These are phyloP conservation scores for Arthroderma uncinatum DNA, from an alignment of 2,329 filamentous ascomycete genomes.

Conservation along the genomic window DNA sequence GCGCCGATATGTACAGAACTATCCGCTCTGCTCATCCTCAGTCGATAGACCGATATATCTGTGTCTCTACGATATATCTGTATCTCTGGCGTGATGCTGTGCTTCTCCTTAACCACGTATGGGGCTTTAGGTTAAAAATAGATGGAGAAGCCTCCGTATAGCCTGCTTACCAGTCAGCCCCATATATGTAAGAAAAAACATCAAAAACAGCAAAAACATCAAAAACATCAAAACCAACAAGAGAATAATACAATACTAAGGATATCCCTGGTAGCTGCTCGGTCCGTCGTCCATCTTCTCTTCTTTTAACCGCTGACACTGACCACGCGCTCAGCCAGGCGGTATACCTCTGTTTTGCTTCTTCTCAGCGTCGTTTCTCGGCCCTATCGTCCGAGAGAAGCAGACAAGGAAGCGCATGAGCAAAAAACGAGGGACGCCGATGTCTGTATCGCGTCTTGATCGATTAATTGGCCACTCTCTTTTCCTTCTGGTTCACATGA, in stretches of 20 bases:
- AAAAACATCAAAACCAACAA: too few relatives aligned
- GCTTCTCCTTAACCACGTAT: too few relatives aligned
- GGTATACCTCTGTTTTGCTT: neutral
- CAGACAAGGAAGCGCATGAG: neutral
- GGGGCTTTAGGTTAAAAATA: neutral
- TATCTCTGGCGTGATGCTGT: neutral
- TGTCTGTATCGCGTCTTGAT: neutral
- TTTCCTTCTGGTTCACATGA: neutral
- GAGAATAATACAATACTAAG: too few relatives aligned
- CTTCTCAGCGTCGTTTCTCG: neutral
- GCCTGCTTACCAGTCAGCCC: neutral
- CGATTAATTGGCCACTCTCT: neutral
- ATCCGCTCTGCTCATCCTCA: neutral
- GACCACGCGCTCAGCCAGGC: neutral
- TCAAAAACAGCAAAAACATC: neutral
- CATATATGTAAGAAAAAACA: neutral
- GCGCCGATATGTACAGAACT: neutral
- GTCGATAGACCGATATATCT: neutral
- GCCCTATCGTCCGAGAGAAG: slow-evolving; percentile 2
- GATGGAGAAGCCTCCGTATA: neutral
- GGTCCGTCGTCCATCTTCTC: neutral
- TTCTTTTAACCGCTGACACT: neutral
- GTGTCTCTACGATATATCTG: too few relatives aligned
- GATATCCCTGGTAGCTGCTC: neutral
- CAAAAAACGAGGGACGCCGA: neutral